A percentile compares a stretch with the other conserved stretches of the same genome.
Conservation (phyloP, 495 filamentous ascomycete species). For the Niebla homalea region DNA sequence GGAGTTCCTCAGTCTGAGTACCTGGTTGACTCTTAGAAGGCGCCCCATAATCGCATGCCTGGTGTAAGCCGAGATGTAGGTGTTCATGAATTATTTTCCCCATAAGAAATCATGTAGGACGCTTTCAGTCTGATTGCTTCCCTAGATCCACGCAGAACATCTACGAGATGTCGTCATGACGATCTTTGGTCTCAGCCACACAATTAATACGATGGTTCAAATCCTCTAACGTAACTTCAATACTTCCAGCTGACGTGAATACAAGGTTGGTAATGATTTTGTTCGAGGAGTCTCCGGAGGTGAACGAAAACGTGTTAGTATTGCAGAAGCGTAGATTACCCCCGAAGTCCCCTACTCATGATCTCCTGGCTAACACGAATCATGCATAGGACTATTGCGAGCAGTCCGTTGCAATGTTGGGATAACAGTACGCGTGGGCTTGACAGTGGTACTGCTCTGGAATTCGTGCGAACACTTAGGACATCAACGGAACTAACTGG, state of each 20-base stretch:
- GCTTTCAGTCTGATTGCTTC: conserved; percentile 25
- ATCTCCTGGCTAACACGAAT: too few relatives aligned
- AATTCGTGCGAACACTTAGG: conserved; percentile 50
- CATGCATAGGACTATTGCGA: conserved; percentile 31
- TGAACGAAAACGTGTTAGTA: conserved; percentile 59
- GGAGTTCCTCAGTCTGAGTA: too few relatives aligned
- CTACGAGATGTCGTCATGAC: conserved; percentile 53
- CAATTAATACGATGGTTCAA: conserved; percentile 36
- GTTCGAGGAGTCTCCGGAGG: conserved; percentile 61
- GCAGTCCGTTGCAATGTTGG: conserved; percentile 55
- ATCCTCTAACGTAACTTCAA: too few relatives aligned
- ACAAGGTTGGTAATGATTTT: conserved; percentile 49
- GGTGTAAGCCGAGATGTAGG: conserved; percentile 37
- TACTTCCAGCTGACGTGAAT: too few relatives aligned
- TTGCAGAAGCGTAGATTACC: conserved; percentile 55
- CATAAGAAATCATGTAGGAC: conserved; percentile 22
- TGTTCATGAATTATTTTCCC: too few relatives aligned
- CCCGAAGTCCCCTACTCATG: conserved; percentile 33
- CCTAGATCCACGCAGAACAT: conserved; percentile 43
- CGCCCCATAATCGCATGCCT: conserved; percentile 43
- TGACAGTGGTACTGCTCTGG: conserved; percentile 52
- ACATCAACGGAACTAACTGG: conserved; percentile 48
- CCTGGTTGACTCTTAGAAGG: conserved; percentile 35
- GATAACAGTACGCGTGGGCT: conserved; percentile 58
- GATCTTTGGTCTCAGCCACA: conserved; percentile 67